Evolutionary conservation across 768 basidiomycete genomes (phyloP), one percentile per base, ranked within the genome.

Genomic region (Tylopilus cervinicoccineus): DNA sequence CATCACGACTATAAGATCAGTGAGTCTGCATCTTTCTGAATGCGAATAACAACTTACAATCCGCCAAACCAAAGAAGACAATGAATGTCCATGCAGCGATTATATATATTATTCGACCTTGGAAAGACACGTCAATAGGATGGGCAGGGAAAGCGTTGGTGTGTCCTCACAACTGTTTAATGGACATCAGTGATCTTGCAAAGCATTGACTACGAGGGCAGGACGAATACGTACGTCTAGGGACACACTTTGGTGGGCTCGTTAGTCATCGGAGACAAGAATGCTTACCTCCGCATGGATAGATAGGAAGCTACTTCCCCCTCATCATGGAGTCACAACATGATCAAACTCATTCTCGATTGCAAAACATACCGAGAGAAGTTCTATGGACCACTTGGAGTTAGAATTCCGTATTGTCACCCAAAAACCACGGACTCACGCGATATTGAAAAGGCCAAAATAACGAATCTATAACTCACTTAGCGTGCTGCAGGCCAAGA

Each of bases 391-490:
- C 17, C 6, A 31, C 8, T n/a, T 13, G 6, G 14, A 10, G 0
- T 52, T 16, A 31, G 12, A 1, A 26, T n/a, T 16, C 14, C 28
- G 13, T 5, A 22, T 0, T 13, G 11, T 9, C 11, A 20, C 13
- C 1, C 8, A 16, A 33, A 2, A 4, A 43, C 4, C 20, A 23
- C 5, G 4, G 20, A 40, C 45, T 33, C 23, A 56, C 53, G 10
- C 11, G 27, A 56, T 2, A n/a, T 2, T 16, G 10, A 12, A 38
- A 17, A 51, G 34, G 3, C 48, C 53, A 17, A 5, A 14, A 34
- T 55, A 56, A 13, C 55, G 53, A 37, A 47, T 38, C 55, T 56
- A 41, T 7, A 27, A 23, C n/a, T 33, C 14, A 13, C 17, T 40
- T 1, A 53, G 34, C 2, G 17, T 24, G 7, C 20, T 24, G 17